Base-by-base conservation (phyloP, 2,329 filamentous ascomycete genomes). In the Trichoderma sp. region DNA sequence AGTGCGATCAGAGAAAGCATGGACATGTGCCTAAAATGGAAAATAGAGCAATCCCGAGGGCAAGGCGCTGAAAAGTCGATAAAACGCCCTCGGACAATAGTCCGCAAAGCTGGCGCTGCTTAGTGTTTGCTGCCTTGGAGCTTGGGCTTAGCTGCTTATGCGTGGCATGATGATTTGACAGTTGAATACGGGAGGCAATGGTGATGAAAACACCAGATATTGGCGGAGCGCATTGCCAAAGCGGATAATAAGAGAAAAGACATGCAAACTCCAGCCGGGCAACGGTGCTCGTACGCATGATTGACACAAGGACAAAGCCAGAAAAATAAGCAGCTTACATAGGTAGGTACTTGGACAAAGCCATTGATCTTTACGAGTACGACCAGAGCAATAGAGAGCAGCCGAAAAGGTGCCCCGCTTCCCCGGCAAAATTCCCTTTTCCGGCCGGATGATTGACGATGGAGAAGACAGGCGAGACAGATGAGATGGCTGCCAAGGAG, bases 331-430 rank as follows among this genome's bases (percentile, higher is more conserved):
- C 46, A 4, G 46, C 46, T 49, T 24, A 49, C 46, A n/a, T n/a
- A n/a, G n/a, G n/a, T n/a, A n/a, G n/a, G n/a, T n/a, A n/a, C n/a
- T n/a, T n/a, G n/a, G n/a, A n/a, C n/a, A n/a, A n/a, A n/a, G n/a
- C n/a, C n/a, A n/a, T n/a, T n/a, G n/a, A n/a, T n/a, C n/a, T n/a
- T 61, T 34, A 34, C 58, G 58, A 59, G 58, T 46, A 61, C 59
- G 28, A 43, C 5, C 6, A 49, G 26, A 39, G 34, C 37, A 59
- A 46, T 46, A 60, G 7, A 39, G 14, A 18, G 39, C 28, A 16
- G 30, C 39, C 37, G 37, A 16, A 49, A 32, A 49, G 26, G 4
- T 18, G 16, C 49, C 58, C 63, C 63, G 63, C 63, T 58, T 58
- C 52, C 63, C 63, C 63, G 52, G 63, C 37, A 49, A 65, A 58